Evolutionary conservation across 768 basidiomycete genomes (phyloP).

Genomic region (Amanita muscaria): DNA sequence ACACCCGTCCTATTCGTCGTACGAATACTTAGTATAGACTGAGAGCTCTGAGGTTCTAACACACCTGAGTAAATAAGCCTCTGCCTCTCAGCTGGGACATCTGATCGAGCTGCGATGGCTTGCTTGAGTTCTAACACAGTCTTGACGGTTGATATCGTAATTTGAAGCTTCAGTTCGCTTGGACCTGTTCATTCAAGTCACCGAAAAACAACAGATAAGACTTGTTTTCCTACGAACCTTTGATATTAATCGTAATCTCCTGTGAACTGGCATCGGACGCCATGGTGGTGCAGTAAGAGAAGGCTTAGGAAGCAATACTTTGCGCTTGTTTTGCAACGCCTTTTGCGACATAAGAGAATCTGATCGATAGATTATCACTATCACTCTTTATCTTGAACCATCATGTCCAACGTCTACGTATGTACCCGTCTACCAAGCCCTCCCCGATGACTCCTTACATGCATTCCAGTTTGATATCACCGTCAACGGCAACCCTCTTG

Average conservation of each 20-base stretch:
- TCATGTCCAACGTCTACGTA: neutral
- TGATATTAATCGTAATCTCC: slow-evolving; percentile 62
- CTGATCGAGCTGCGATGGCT: slow-evolving; percentile 76
- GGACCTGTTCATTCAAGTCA: slow-evolving; percentile 44
- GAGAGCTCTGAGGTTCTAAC: slow-evolving; percentile 13
- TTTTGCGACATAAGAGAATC: too few relatives aligned
- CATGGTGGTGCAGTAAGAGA: slow-evolving; percentile 38
- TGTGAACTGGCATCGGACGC: slow-evolving; percentile 32
- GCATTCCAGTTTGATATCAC: slow-evolving; percentile 62
- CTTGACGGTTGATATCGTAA: slow-evolving; percentile 74
- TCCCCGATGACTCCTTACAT: too few relatives aligned
- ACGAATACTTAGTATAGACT: neutral
- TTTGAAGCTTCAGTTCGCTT: slow-evolving; percentile 86
- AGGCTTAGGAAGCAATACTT: neutral
- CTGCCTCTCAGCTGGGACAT: slow-evolving; percentile 82
- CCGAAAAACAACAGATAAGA: neutral
- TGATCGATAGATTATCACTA: too few relatives aligned
- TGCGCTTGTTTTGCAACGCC: slow-evolving; percentile 3
- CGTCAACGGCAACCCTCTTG: slow-evolving; percentile 30
- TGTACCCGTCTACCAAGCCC: neutral
- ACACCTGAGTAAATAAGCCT: slow-evolving; percentile 87
- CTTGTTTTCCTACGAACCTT: slow-evolving; percentile 34
- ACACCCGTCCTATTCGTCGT: slow-evolving; percentile 46
- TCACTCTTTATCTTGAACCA: too few relatives aligned
- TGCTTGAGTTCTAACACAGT: slow-evolving; percentile 88